Evolutionary conservation across 768 basidiomycete genomes (phyloP).

Genomic region (Asterophora lycoperdoides): DNA sequence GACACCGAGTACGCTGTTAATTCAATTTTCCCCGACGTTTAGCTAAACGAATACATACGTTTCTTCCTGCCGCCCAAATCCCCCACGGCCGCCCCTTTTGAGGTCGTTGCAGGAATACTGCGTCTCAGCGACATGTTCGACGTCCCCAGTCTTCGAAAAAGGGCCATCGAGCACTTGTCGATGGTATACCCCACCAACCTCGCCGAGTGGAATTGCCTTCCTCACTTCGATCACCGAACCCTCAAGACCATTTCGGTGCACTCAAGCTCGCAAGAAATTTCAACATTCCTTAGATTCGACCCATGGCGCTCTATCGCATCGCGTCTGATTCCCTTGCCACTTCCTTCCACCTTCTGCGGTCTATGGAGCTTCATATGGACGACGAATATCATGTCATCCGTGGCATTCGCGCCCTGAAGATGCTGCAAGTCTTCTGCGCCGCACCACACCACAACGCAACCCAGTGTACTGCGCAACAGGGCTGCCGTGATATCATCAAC

Average conservation of each 20-base stretch:
- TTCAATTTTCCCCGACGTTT: too few relatives aligned
- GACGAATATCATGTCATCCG: neutral
- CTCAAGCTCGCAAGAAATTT: slow-evolving; percentile 3
- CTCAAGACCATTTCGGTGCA: slow-evolving; percentile 1
- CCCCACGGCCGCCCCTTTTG: neutral
- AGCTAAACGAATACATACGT: too few relatives aligned
- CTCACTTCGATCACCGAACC: neutral
- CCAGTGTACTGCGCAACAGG: too few relatives aligned
- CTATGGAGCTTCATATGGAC: too few relatives aligned
- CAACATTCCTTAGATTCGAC: slow-evolving; percentile 9
- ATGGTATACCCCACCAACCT: slow-evolving; percentile 2
- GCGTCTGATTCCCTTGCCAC: slow-evolving; percentile 2
- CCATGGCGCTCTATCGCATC: slow-evolving; percentile 8
- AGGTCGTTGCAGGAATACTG: slow-evolving; percentile 2
- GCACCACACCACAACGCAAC: too few relatives aligned
- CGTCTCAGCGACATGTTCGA: slow-evolving; percentile 10
- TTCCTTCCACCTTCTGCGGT: neutral
- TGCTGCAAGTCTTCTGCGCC: neutral
- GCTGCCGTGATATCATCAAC: too few relatives aligned
- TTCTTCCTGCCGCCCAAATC: slow-evolving; percentile 6
- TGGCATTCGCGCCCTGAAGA: neutral
- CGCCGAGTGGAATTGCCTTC: neutral
- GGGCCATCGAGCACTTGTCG: slow-evolving; percentile 7
- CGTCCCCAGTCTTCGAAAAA: slow-evolving; percentile 5
- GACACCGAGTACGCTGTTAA: too few relatives aligned